These are phyloP conservation scores for Gossypium gossypioides DNA, from an alignment of 441 rosid species.

Conservation along the genomic window DNA sequence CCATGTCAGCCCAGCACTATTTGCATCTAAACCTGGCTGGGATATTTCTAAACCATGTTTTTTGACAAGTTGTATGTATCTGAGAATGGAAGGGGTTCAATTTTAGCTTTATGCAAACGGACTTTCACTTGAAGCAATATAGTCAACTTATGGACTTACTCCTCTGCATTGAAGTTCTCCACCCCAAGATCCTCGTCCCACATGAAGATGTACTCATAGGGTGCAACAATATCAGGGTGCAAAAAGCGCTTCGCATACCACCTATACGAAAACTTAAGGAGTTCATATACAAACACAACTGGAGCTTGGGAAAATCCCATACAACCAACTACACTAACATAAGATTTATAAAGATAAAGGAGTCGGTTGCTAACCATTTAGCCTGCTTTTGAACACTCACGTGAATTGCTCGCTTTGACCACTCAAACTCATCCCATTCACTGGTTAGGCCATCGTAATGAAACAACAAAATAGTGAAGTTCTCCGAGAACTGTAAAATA, in stretches of 20 bases:
- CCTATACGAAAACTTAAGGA: slow-evolving; percentile 34
- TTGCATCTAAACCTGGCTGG: slow-evolving; percentile 87
- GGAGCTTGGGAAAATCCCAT: not conserved
- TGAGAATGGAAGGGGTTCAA: slow-evolving; percentile 17
- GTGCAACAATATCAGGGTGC: slow-evolving; percentile 74
- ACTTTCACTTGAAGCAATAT: not conserved
- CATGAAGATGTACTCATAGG: slow-evolving; percentile 74
- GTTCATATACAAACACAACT: not conserved
- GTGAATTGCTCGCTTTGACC: slow-evolving; percentile 81
- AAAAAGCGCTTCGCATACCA: slow-evolving; percentile 90
- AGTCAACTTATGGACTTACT: slow-evolving; percentile 32
- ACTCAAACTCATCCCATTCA: slow-evolving; percentile 73
- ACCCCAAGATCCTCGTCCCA: slow-evolving; percentile 98
- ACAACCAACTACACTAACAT: not conserved
- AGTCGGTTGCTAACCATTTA: slow-evolving; percentile 50
- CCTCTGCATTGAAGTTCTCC: slow-evolving; percentile 61
- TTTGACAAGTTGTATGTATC: slow-evolving; percentile 63
- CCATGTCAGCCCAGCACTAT: slow-evolving; percentile 80
- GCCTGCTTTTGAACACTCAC: slow-evolving; percentile 70
- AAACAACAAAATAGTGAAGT: slow-evolving; percentile 69
- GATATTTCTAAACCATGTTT: slow-evolving; percentile 90
- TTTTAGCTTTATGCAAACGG: slow-evolving; percentile 8
- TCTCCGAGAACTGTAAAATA: slow-evolving; percentile 65
- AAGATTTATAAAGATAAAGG: not conserved
- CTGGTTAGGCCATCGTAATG: slow-evolving; percentile 76